Base-by-base conservation (phyloP, 345 rosid genomes). In the Hibiscus syriacus region DNA sequence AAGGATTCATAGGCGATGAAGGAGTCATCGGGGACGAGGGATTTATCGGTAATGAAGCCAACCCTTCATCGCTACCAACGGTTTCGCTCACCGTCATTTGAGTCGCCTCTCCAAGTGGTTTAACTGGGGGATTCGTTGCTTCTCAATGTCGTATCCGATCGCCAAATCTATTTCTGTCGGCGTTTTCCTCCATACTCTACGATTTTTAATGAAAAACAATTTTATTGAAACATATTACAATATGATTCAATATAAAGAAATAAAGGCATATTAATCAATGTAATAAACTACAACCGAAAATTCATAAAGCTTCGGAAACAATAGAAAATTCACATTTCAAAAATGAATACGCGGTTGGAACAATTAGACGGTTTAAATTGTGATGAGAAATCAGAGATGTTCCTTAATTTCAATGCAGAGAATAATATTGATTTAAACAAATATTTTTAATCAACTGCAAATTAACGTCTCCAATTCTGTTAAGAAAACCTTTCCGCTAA, bases 51-150 rank as follows among this genome's bases (percentile, higher is more conserved):
- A 41, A 68, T 39, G 54, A 26, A 27, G 63, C 25, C 52, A 41
- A 0, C 17, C 25, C 46, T 26, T 55, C 71, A 9, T 68, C 71
- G 27, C 71, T 53, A 30, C 64, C 52, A 5, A 12, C 2, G 11
- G 55, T 54, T 26, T 68, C 55, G 39, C 52, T 56, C 19, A 39
- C 71, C 64, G 52, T 41, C 61, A 57, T 38, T 68, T 39, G 25
- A 68, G 10, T 39, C 26, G 13, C 48, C 23, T 3, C 26, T 25
- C 8, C 29, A 16, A 11, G 50, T 12, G 34, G 17, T 62, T 62
- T 25, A 17, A 9, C 38, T 56, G 23, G n/a, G 22, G 0, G 22
- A 36, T 32, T 53, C 48, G 70, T 67, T 7, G 17, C 62, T 36
- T 26, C 34, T 38, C 49, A 38, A 23, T 54, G 22, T 38, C 48